A percentile compares a stretch with the other conserved stretches of the same genome.
Conservation (phyloP, 805 yeast genomes). For the Teunomyces tritomae region DNA sequence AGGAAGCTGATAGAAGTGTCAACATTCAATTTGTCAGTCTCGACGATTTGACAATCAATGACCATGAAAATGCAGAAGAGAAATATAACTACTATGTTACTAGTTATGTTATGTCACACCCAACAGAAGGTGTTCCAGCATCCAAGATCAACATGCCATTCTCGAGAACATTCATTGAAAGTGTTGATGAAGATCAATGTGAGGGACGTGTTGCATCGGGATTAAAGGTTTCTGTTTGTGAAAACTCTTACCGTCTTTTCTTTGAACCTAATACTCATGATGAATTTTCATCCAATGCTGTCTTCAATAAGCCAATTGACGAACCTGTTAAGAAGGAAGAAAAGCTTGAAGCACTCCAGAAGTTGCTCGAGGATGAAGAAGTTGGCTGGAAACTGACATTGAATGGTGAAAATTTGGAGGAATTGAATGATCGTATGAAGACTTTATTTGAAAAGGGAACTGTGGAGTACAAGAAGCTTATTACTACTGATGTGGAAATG, state of each 20-base stretch:
- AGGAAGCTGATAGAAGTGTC: slow-evolving; percentile 50
- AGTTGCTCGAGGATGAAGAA: slow-evolving; percentile 47
- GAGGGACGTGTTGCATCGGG: slow-evolving; percentile 68
- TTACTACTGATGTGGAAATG: slow-evolving; percentile 2
- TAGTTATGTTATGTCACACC: slow-evolving; percentile 89
- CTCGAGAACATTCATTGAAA: slow-evolving; percentile 55
- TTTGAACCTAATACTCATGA: slow-evolving; percentile 81
- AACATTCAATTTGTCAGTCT: slow-evolving; percentile 80
- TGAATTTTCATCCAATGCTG: slow-evolving; percentile 63
- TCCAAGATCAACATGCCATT: slow-evolving; percentile 78
- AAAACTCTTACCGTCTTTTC: slow-evolving; percentile 73
- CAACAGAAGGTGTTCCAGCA: slow-evolving; percentile 92
- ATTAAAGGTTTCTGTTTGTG: slow-evolving; percentile 74
- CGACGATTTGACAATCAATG: slow-evolving; percentile 78
- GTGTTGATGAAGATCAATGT: slow-evolving; percentile 52
- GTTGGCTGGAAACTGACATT: slow-evolving; percentile 54
- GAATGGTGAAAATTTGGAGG: slow-evolving; percentile 33
- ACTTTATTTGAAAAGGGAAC: slow-evolving; percentile 42
- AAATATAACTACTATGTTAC: slow-evolving; percentile 93
- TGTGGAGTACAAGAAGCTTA: slow-evolving; percentile 15
- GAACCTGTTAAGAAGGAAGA: slow-evolving; percentile 23
- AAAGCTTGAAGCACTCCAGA: slow-evolving; percentile 31
- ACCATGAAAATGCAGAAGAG: slow-evolving; percentile 71
- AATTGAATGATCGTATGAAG: slow-evolving; percentile 28
- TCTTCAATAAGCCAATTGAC: slow-evolving; percentile 40